phyloP scores from a whole-genome alignment of 2,329 filamentous ascomycete species.

The Penicillium crustosum region DNA sequence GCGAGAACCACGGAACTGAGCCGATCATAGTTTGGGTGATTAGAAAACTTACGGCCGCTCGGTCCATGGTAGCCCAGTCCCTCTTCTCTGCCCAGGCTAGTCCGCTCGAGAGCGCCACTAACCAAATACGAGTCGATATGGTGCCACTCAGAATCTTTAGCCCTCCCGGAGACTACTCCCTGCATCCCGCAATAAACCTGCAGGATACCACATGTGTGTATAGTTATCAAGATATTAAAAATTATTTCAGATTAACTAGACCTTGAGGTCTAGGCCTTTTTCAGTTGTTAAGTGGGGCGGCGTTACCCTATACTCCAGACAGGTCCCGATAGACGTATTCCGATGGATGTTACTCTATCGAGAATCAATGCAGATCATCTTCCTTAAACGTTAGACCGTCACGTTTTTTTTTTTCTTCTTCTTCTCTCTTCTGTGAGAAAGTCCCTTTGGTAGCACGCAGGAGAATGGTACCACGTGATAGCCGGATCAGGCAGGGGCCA shows the following conservation, averaged over 20 bases:
- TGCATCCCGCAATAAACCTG: not conserved
- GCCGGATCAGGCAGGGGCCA: not conserved
- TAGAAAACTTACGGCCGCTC: constrained; percentile 16
- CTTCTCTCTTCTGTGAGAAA: not conserved
- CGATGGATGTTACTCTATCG: not conserved
- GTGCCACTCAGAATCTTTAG: not conserved
- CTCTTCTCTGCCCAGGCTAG: not conserved
- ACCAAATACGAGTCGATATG: constrained; percentile 3
- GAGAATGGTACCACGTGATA: constrained; percentile 2
- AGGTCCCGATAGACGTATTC: not conserved
- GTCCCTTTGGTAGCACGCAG: not conserved
- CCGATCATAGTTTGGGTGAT: constrained; percentile 24
- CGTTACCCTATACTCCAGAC: constrained; percentile 1
- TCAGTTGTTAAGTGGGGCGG: not conserved
- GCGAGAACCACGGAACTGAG: constrained; percentile 21
- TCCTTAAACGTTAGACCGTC: not conserved
- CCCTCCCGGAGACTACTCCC: not conserved
- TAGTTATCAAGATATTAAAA: not conserved
- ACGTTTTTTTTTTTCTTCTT: not conserved
- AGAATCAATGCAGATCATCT: not conserved
- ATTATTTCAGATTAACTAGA: not conserved
- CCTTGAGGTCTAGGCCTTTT: not conserved
- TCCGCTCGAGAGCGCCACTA: constrained; percentile 3
- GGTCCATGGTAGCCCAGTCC: constrained; percentile 4
- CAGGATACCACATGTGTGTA: not conserved